Evolutionary conservation across 23 red algal species (phyloP).

Genomic region (Porphyridium purpureum): DNA sequence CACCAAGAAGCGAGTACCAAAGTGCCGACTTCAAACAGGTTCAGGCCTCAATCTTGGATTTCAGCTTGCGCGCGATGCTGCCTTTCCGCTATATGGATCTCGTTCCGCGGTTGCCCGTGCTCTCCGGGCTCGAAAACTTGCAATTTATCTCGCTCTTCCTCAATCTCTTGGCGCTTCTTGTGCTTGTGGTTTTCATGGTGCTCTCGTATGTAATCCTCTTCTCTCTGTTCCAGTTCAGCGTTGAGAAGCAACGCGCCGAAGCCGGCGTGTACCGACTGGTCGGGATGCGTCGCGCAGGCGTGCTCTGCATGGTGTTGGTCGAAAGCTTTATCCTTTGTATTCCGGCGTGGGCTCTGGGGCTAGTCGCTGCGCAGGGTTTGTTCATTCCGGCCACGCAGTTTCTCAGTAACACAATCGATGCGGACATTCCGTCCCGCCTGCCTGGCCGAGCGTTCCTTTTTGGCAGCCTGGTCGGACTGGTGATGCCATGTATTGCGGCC

Average conservation of each 20-base stretch:
- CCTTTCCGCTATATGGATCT: no score
- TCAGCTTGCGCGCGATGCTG: no score
- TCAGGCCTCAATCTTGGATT: neutral
- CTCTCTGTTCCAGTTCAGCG: neutral
- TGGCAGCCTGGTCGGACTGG: neutral
- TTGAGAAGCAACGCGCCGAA: neutral
- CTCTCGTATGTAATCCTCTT: neutral
- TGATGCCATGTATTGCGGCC: neutral
- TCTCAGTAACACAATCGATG: neutral
- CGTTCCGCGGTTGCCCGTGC: neutral
- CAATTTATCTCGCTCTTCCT: neutral
- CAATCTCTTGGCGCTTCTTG: neutral
- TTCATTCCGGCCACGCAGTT: neutral
- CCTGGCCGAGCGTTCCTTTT: neutral
- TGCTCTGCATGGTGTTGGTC: neutral
- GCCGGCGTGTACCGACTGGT: neutral
- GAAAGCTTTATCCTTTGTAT: neutral
- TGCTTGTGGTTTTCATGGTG: neutral
- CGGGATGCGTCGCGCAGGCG: neutral
- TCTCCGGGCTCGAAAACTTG: neutral
- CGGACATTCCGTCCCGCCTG: neutral
- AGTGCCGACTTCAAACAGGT: neutral
- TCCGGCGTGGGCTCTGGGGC: neutral
- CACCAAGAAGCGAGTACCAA: neutral
- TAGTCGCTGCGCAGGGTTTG: neutral